Conservation (phyloP, 805 yeast species). For the Lipomyces anomalus region DNA sequence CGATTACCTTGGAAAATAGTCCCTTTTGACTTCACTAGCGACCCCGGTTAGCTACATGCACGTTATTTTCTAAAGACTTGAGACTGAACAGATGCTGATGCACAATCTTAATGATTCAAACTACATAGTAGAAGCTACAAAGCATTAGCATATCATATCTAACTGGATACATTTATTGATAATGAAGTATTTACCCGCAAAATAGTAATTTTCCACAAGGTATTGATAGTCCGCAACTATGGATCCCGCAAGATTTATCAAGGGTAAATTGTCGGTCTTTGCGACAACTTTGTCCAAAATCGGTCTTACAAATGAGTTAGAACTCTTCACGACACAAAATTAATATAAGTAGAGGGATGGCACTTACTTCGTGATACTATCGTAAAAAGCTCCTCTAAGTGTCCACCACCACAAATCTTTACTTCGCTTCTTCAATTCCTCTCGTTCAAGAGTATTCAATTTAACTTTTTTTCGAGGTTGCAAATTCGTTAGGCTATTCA, state of each 20-base stretch:
- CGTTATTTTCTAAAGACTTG: too few species aligned
- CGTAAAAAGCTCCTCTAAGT: slow-evolving; percentile 37
- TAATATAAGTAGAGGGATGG: neutral
- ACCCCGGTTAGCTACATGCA: too few species aligned
- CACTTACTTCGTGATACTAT: slow-evolving; percentile 25
- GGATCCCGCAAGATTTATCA: slow-evolving; percentile 31
- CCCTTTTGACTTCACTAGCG: too few species aligned
- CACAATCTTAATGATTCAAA: too few species aligned
- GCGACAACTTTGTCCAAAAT: slow-evolving; percentile 27
- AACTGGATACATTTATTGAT: too few species aligned
- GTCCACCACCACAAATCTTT: slow-evolving; percentile 37
- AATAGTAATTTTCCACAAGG: slow-evolving; percentile 36
- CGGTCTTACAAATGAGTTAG: slow-evolving; percentile 25
- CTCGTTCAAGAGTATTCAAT: slow-evolving; percentile 32
- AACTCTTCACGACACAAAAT: neutral
- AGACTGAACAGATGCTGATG: too few species aligned
- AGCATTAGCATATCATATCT: neutral
- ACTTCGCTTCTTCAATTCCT: slow-evolving; percentile 29
- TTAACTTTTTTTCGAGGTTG: slow-evolving; percentile 14
- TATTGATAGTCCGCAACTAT: slow-evolving; percentile 37
- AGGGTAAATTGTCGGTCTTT: slow-evolving; percentile 30
- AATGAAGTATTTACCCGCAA: slow-evolving; percentile 29
- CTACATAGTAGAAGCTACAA: slow-evolving; percentile 1
- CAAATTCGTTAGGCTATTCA: neutral
- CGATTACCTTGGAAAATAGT: too few species aligned